phyloP scores from a whole-genome alignment of 345 rosid genomes.

The Eucalyptus guilfoylei region DNA sequence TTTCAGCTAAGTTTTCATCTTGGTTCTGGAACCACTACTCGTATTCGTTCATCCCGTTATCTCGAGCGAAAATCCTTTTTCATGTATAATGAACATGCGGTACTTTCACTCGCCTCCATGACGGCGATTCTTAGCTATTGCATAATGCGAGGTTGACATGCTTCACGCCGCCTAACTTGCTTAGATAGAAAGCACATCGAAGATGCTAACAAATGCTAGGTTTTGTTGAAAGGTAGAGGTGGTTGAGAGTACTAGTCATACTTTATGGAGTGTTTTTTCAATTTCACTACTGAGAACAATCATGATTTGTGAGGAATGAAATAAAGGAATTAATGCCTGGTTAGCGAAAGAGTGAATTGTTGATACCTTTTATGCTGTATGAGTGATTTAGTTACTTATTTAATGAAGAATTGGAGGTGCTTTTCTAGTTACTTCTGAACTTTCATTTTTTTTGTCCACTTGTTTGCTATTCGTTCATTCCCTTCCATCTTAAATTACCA shows the following conservation, averaged over 20 bases:
- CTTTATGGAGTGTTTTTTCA: neutral
- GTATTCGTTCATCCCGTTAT: neutral
- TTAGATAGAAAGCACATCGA: too few species aligned
- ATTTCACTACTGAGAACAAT: too few species aligned
- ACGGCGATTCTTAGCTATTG: neutral
- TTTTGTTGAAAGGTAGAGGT: neutral
- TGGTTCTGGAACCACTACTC: neutral
- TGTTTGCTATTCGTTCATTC: neutral
- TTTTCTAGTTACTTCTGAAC: too few species aligned
- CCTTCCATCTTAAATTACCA: neutral
- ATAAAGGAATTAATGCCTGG: too few species aligned
- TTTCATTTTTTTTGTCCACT: rapidly evolving
- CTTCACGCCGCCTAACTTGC: too few species aligned
- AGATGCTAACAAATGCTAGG: too few species aligned
- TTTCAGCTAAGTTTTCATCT: neutral
- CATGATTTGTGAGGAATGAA: neutral
- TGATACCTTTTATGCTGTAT: too few species aligned
- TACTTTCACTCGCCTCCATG: neutral
- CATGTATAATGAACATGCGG: neutral
- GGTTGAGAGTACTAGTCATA: neutral
- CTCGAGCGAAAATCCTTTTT: too few species aligned
- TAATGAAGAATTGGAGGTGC: too few species aligned
- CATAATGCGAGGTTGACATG: neutral
- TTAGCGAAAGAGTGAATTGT: neutral
- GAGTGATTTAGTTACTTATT: too few species aligned